These are phyloP conservation scores for Arabidopsis lyrata DNA, from an alignment of 441 rosid genomes.

Conservation along the genomic window DNA sequence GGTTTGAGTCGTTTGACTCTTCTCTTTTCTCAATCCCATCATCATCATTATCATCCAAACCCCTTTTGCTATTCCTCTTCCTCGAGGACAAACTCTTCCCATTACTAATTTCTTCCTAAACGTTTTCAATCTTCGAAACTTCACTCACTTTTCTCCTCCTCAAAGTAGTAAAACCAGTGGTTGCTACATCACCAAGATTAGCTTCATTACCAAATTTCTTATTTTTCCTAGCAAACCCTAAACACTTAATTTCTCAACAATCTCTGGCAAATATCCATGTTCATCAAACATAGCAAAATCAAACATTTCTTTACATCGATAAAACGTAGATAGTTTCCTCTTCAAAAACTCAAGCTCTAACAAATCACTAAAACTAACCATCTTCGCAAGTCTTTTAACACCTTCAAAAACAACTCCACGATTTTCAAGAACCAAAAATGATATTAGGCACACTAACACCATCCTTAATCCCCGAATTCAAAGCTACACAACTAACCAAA, in stretches of 20 bases:
- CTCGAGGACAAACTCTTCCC: neutral
- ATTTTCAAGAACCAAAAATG: slow-evolving; percentile 49
- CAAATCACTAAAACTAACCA: slow-evolving; percentile 43
- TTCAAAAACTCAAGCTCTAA: too few species aligned
- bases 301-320: slow-evolving; percentile 53
- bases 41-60: slow-evolving; percentile 4
- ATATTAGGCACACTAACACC: slow-evolving; percentile 73
- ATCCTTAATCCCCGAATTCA: slow-evolving; percentile 70
- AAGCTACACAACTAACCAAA: slow-evolving; percentile 52
- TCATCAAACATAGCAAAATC: slow-evolving; percentile 54
- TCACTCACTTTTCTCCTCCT: slow-evolving; percentile 31
- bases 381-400: slow-evolving; percentile 24
- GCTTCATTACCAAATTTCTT: slow-evolving; percentile 18
- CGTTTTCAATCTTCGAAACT: slow-evolving; percentile 38
- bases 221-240: neutral
- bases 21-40: slow-evolving; percentile 9
- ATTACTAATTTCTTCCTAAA: slow-evolving; percentile 16
- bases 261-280: slow-evolving; percentile 30
- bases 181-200: slow-evolving; percentile 10
- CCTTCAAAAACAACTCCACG: slow-evolving; percentile 40
- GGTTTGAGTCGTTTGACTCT: slow-evolving; percentile 23
- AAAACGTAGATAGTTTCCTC: slow-evolving; percentile 68
- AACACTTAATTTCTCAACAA: slow-evolving; percentile 4
- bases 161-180: slow-evolving; percentile 4
- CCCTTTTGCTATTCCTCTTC: slow-evolving; percentile 20